These are phyloP conservation scores for Talaromyces sp. DNA, from an alignment of 2,329 filamentous ascomycete genomes.

Conservation along the genomic window DNA sequence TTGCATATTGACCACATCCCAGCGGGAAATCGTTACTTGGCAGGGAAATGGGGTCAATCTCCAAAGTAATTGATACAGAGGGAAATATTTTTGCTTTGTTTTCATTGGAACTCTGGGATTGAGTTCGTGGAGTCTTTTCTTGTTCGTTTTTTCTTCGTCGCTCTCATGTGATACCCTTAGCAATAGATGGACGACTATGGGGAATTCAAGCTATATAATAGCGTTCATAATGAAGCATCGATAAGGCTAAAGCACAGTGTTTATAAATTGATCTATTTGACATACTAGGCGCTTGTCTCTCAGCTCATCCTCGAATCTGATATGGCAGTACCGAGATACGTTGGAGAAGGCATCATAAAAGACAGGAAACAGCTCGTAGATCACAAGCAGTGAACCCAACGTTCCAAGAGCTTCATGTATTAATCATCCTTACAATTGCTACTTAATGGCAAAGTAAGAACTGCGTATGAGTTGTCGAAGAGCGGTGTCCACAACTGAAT, in stretches of 20 bases:
- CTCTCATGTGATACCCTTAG: background rate
- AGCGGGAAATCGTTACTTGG: slow-evolving; percentile 2
- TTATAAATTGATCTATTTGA: background rate
- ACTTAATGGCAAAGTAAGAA: background rate
- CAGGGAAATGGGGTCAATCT: background rate
- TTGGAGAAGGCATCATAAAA: background rate
- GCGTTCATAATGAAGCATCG: background rate
- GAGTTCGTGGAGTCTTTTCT: background rate
- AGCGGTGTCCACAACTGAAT: background rate
- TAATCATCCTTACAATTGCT: background rate
- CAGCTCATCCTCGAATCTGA: background rate
- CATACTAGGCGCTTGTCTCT: background rate
- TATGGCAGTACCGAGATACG: background rate
- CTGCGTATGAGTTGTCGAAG: background rate
- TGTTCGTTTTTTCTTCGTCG: background rate
- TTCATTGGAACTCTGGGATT: slow-evolving; percentile 4
- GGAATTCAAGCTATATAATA: background rate
- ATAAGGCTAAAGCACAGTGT: background rate
- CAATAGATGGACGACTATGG: background rate
- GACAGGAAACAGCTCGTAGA: background rate
- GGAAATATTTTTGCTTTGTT: slow-evolving; percentile 3
- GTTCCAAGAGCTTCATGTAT: background rate
- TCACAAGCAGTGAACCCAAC: background rate
- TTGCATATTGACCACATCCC: background rate
- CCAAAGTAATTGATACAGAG: slow-evolving; percentile 6